A percentile compares a stretch with the other conserved stretches of the same genome.
These are phyloP conservation scores for Notholithocarpus densiflorus DNA, from an alignment of 306 rosid species.

Conservation along the genomic window DNA sequence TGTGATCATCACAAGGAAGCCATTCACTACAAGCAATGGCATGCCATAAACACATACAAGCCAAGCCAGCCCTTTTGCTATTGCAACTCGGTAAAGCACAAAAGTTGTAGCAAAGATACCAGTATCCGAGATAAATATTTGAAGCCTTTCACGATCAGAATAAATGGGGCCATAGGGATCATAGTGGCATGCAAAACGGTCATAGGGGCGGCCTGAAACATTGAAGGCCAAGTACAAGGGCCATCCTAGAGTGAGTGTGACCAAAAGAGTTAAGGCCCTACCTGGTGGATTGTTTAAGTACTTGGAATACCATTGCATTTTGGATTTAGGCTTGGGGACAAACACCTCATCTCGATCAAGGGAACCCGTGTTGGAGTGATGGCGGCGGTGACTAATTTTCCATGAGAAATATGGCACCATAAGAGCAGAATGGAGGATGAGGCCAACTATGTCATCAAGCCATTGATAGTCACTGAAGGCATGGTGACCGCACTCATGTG, in stretches of 20 bases:
- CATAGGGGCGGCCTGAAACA: slow-evolving; percentile 51
- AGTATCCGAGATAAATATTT: slow-evolving; percentile 42
- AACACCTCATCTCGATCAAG: slow-evolving; percentile 70
- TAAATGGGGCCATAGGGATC: slow-evolving; percentile 69
- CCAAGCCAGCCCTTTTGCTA: slow-evolving; percentile 46
- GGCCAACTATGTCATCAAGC: slow-evolving; percentile 58
- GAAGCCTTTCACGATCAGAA: slow-evolving; percentile 41
- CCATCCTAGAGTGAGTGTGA: slow-evolving; percentile 67
- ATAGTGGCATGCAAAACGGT: slow-evolving; percentile 55
- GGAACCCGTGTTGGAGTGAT: slow-evolving; percentile 71
- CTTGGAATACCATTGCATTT: slow-evolving; percentile 35
- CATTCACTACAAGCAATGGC: slow-evolving; percentile 58
- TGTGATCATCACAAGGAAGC: slow-evolving; percentile 58
- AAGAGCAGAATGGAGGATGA: slow-evolving; percentile 51
- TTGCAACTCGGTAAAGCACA: slow-evolving; percentile 33
- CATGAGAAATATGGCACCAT: slow-evolving; percentile 76
- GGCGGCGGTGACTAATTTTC: slow-evolving; percentile 73
- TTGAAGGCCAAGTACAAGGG: slow-evolving; percentile 69
- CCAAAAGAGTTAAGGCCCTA: slow-evolving; percentile 28
- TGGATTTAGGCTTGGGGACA: slow-evolving; percentile 57
- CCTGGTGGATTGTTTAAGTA: slow-evolving; percentile 61
- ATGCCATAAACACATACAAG: slow-evolving; percentile 41
- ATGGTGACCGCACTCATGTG: slow-evolving; percentile 87
- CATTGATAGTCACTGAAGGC: slow-evolving; percentile 68
- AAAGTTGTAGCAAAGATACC: slow-evolving; percentile 30